Evolutionary conservation across 495 filamentous ascomycete genomes (phyloP), one percentile per base, ranked within the genome.

Genomic region (Penicillium flavigenum): DNA sequence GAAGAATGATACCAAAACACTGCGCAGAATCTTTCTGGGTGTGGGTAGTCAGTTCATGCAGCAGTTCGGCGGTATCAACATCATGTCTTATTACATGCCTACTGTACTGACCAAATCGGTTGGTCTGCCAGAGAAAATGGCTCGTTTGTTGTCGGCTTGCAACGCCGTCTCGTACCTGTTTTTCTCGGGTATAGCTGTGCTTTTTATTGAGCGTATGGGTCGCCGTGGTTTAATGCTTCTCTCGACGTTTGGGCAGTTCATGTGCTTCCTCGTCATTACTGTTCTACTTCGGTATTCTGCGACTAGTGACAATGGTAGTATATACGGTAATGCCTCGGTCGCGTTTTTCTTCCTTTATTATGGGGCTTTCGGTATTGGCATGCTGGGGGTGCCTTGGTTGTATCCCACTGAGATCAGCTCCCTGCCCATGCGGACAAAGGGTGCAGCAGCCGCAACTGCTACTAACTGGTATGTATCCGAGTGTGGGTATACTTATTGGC

Each of bases 361-460:
- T 51, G 72, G 74, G 44, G 72, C 65, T 54, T 84, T 84, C 54
- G 81, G 79, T 6, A 72, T 83, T 44, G 82, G 80, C 4, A 81
- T 79, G 78, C 75, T 82, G 5, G 79, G 79, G n/a, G 76, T 81
- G 5, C 80, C 80, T 0, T 85, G 82, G 83, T 70, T 87, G 2
- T 88, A 86, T 63, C 81, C 83, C 4, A 82, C 83, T 16, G 86
- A 87, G 61, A 83, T 87, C 66, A 85, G 81, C 60, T 77, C 77
- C 22, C 68, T 86, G 3, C 71, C 74, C 5, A 84, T 83, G 76
- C 64, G 82, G 14, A 81, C 80, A 1, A 83, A 86, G 59, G 82
- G 79, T 2, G 81, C 82, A 0, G 83, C 82, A 0, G 61, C 83
- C 3, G 81, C 79, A 1, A 85, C 86, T 5, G 83, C 80, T 2